phyloP scores from a whole-genome alignment of 169 alveolate genomes.

The Plasmodium vivax region DNA sequence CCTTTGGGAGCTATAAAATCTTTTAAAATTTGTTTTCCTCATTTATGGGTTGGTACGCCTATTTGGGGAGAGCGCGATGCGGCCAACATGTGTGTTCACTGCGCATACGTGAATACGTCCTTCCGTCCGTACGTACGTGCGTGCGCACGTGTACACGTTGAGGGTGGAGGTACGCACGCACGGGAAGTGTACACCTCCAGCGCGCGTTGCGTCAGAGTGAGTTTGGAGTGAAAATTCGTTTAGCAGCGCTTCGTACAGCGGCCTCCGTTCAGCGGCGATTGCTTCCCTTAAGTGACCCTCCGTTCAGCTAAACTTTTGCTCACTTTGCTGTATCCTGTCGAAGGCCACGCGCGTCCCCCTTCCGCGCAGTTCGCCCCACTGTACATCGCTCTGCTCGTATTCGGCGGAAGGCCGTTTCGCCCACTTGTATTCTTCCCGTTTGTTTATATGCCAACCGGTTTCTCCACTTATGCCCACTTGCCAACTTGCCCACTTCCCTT shows the following conservation, averaged over 20 bases:
- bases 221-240: background rate
- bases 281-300: background rate
- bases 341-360: background rate
- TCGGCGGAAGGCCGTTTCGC: background rate
- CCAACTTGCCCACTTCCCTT: background rate
- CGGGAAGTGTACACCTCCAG: background rate
- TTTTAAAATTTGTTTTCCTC: background rate
- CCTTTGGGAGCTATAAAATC: background rate
- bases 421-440: background rate
- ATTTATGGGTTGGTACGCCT: background rate
- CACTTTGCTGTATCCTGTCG: background rate
- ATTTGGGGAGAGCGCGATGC: background rate
- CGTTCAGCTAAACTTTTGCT: background rate
- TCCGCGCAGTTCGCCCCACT: background rate
- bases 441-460: too few relatives aligned
- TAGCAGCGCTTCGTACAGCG: background rate
- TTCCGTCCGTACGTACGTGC: background rate
- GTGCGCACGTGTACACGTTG: background rate
- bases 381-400: background rate
- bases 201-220: background rate
- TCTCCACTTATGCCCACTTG: background rate
- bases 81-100: background rate
- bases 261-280: background rate
- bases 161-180: background rate
- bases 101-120: background rate